phyloP scores from a whole-genome alignment of 768 basidiomycete genomes.

The Tephrocybe sp. region DNA sequence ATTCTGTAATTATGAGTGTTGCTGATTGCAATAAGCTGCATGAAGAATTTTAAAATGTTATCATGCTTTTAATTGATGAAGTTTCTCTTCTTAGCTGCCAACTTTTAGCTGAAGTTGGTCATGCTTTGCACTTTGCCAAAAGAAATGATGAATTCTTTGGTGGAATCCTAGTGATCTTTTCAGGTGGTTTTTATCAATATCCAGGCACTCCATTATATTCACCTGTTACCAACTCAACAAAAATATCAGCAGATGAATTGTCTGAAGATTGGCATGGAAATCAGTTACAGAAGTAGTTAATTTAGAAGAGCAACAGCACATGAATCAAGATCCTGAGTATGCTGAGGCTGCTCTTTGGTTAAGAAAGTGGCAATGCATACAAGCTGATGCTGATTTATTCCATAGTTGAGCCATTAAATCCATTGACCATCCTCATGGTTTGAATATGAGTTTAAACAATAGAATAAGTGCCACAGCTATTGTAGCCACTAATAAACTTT shows the following conservation, averaged over 20 bases:
- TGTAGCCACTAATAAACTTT: neutral
- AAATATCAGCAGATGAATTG: slow-evolving; percentile 10
- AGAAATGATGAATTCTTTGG: slow-evolving; percentile 26
- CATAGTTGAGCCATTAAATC: slow-evolving; percentile 5
- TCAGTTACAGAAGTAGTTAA: neutral
- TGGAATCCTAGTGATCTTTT: slow-evolving; percentile 28
- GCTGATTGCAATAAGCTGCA: slow-evolving; percentile 14
- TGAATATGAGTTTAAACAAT: slow-evolving; percentile 9
- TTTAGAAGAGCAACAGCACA: slow-evolving; percentile 4
- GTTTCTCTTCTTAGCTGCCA: slow-evolving; percentile 23
- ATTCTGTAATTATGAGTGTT: slow-evolving; percentile 15
- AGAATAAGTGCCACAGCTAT: slow-evolving; percentile 1
- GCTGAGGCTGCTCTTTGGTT: slow-evolving; percentile 4
- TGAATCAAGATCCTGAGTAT: slow-evolving; percentile 5
- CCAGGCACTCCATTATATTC: slow-evolving; percentile 27
- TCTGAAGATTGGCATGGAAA: neutral
- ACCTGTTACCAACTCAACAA: slow-evolving; percentile 21
- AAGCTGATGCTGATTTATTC: slow-evolving; percentile 14
- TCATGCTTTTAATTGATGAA: slow-evolving; percentile 29
- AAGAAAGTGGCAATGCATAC: slow-evolving; percentile 30
- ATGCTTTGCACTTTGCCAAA: slow-evolving; percentile 25
- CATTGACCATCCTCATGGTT: slow-evolving; percentile 8
- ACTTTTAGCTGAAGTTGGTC: slow-evolving; percentile 27
- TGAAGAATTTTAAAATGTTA: slow-evolving; percentile 26
- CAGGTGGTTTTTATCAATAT: slow-evolving; percentile 34